These are phyloP conservation scores for Hibiscus mutabilis DNA, from an alignment of 345 rosid species.

Conservation along the genomic window DNA sequence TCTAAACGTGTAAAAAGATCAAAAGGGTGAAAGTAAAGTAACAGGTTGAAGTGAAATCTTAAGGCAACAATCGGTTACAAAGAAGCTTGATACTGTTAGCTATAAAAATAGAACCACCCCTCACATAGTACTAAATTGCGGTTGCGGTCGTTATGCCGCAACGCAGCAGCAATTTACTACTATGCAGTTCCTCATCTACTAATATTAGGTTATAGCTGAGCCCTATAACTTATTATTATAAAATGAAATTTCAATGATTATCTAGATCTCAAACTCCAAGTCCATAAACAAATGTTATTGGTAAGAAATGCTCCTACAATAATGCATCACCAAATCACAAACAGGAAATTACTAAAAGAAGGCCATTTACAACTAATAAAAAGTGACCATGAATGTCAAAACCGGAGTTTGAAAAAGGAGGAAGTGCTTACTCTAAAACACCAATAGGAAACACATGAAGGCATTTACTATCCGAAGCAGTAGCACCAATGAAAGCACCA, in stretches of 20 bases:
- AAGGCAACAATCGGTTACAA: neutral
- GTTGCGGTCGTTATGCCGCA: too few relatives aligned
- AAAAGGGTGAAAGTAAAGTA: neutral
- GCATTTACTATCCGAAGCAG: conserved; percentile 68
- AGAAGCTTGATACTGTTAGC: too few relatives aligned
- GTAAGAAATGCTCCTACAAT: neutral
- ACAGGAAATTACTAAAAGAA: neutral
- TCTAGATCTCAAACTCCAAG: neutral
- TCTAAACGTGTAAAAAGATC: neutral
- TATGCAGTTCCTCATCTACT: too few relatives aligned
- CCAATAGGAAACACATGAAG: conserved; percentile 93
- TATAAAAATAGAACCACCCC: neutral
- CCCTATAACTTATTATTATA: neutral
- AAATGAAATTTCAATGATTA: neutral
- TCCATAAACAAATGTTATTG: neutral
- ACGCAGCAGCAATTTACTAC: too few relatives aligned
- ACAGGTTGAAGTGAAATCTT: neutral
- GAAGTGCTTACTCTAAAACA: conserved; percentile 57
- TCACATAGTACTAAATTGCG: too few relatives aligned
- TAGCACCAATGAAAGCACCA: conserved; percentile 86
- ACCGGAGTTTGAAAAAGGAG: neutral
- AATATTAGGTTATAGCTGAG: too few relatives aligned
- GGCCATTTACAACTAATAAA: neutral
- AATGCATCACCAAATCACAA: neutral
- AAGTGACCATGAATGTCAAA: neutral